Base-by-base conservation (phyloP, 345 rosid species). In the Eucalyptus sideroxylon region DNA sequence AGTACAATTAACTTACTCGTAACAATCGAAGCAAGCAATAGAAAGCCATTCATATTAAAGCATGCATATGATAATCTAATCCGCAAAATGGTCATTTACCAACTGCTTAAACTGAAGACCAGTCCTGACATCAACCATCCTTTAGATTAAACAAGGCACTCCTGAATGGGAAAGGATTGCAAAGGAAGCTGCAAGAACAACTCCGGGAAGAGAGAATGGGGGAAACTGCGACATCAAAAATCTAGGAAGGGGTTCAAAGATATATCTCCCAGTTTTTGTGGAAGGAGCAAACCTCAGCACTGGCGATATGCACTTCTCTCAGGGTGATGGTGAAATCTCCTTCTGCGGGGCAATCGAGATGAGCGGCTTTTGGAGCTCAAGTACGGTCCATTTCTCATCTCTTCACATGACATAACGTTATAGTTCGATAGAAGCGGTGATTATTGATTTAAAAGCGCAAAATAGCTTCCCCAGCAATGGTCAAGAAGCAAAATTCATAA, bases 211-310 rank as follows among this genome's bases (percentile, higher is more conserved):
- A 92, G 99, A 98, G 90, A 98, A 98, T 21, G 99, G 99, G 87
- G 99, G 99, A 90, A 97, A 98, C 90, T 98, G 99, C 89, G 99
- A 97, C 91, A 98, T 97, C 19, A 98, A 97, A 86, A 97, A 98
- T 89, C 94, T 97, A 51, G 97, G 98, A 53, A 93, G 97, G 93
- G 99, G 99, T 62, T 96, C 98, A 11, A 98, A 94, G 89, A 90
- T 96, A 88, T 98, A 96, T 81, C 96, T 98, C 82, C 98, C 99
- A 4, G 99, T 98, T 50, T 96, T 96, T 62, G 94, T 98, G 8
- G 99, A 96, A 65, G 99, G 98, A 42, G 99, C 99, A 51, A 96
- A 97, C 87, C 92, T 98, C 87, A 98, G 99, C 85, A 95, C 98
- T 0, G 99, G 99, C 24, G 99, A 98, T 65, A 98, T 98, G 99